A percentile compares a stretch with the other conserved stretches of the same genome.
phyloP scores from a whole-genome alignment of 139 green algal species.

The Edaphochlamys debaryana region DNA sequence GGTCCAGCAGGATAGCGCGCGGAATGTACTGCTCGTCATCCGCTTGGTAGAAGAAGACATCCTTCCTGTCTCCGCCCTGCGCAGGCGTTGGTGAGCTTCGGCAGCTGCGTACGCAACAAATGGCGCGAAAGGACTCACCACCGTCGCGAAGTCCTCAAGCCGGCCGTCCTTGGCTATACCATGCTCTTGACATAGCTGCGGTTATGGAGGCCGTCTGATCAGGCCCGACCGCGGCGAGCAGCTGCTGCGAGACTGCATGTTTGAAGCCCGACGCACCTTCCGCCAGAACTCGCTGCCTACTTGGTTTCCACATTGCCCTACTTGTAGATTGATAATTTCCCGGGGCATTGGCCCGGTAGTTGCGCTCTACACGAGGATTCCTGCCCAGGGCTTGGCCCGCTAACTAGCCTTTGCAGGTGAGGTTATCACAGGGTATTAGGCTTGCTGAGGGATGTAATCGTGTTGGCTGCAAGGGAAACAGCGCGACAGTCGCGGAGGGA shows the following conservation, averaged over 20 bases:
- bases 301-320: constrained; percentile 99
- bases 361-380: no score
- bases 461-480: no score
- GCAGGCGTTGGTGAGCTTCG: not conserved
- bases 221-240: no score
- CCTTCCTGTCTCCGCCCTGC: constrained; percentile 91
- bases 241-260: constrained; percentile 1
- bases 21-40: constrained; percentile 99
- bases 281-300: constrained; percentile 98
- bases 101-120: not conserved
- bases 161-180: constrained; percentile 97
- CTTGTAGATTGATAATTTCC: constrained; percentile 98
- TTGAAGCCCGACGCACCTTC: constrained; percentile 48
- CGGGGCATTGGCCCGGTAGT: constrained; percentile 90
- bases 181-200: constrained; percentile 93
- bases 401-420: no score
- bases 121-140: constrained; percentile 58
- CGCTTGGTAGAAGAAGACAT: constrained; percentile 99
- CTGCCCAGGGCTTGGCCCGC: no score
- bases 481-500: no score
- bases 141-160: constrained; percentile 88
- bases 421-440: no score
- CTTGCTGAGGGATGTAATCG: no score
- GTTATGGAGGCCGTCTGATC: no score
- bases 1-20: constrained; percentile 93